phyloP scores from a whole-genome alignment of 176 grass and related monocot species.

The Oryza glaberrima region DNA sequence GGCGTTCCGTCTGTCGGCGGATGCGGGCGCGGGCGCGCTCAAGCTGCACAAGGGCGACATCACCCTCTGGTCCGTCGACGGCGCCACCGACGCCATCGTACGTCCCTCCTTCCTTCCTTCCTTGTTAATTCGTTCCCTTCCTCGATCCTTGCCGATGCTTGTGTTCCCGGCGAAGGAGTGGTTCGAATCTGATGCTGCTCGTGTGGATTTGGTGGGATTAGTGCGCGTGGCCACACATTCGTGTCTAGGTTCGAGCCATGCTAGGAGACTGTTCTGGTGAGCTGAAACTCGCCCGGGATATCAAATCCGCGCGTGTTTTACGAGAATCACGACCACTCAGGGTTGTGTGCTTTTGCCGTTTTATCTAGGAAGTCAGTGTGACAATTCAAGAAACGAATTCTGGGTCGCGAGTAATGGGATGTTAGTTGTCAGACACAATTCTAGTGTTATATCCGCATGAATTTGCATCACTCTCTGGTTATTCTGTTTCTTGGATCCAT shows the following conservation, averaged over 20 bases:
- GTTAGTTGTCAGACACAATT: neutral
- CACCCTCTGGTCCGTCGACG: conserved; percentile 78
- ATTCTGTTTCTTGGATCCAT: neutral
- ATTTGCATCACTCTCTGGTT: neutral
- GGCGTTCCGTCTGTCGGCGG: conserved; percentile 61
- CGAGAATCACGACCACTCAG: neutral
- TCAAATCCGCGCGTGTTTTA: neutral
- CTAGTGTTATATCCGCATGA: neutral
- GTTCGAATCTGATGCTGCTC: neutral
- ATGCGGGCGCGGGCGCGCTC: conserved; percentile 45
- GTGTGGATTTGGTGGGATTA: neutral
- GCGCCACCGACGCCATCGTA: conserved; percentile 85
- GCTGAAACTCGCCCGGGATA: neutral
- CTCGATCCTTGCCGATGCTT: neutral
- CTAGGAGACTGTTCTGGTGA: neutral
- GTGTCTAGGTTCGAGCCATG: neutral
- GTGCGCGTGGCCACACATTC: neutral
- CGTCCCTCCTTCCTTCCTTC: conserved; percentile 33
- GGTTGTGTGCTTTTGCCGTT: neutral
- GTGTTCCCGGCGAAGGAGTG: neutral
- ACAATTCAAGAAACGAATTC: neutral
- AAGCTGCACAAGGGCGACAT: conserved; percentile 92
- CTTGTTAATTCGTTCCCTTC: neutral
- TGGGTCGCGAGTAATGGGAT: neutral
- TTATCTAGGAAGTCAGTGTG: neutral